Base-by-base conservation (phyloP, 2,329 filamentous ascomycete species). In the Ploettnerulaceae sp. region DNA sequence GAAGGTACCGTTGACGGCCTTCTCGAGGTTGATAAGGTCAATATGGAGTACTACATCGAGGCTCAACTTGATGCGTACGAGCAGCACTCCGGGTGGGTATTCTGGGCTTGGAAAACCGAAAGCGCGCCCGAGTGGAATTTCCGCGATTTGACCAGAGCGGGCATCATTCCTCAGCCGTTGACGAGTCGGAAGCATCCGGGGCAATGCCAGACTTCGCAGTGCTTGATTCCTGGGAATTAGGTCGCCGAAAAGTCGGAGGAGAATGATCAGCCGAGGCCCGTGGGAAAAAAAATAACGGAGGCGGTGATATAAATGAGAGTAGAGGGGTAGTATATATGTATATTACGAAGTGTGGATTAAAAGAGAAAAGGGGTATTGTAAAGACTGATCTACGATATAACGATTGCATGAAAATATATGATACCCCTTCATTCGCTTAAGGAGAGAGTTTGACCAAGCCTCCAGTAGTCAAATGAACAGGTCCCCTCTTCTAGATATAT, bases 1-100 rank as follows among this genome's bases (percentile, higher is more conserved):
- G 71, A 77, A 50, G 80, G 79, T 2, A 67, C 65, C 12, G 64
- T 67, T 3, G 54, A 56, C 15, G 67, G 51, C 7, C 48, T 65
- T 21, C 34, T 64, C 4, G 68, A 65, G 53, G 62, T 64, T 7
- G 58, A 62, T 42, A 64, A 67, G 44, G 51, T 66, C 4, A 64
- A 64, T 29, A 57, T 66, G 9, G 57, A 63, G 11, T 67, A 67
- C 15, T 71, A 64, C 49, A 56, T 71, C 28, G 70, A 73, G 54
- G 70, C 69, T 1, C 64, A 72, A 50, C 48, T 73, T 14, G 64
- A 71, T 49, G 64, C 66, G 2, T 72, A 69, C 51, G 69, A 72
- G 53, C 46, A 60, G 6, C 61, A 63, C 21, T 56, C 64, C 0
- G 60, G 62, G 2, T 70, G 69, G 28, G 66, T 68, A 49, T 71